Evolutionary conservation across 768 basidiomycete species (phyloP).

Genomic region (Lactarius vividus): DNA sequence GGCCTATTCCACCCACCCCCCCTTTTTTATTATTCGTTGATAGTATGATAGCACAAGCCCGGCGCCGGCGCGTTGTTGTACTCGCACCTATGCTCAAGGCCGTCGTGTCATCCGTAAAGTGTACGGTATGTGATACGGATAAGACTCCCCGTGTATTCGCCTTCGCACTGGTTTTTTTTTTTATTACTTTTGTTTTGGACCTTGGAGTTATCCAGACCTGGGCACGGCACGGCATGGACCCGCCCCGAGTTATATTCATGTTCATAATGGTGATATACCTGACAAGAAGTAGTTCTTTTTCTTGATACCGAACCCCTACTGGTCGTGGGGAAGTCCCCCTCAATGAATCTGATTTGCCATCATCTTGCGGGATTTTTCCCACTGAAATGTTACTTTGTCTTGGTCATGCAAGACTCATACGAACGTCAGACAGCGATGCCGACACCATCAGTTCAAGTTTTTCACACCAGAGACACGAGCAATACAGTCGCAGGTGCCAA

Average conservation of each 20-base stretch:
- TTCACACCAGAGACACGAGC: background rate
- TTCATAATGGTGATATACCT: background rate
- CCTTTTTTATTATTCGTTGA: background rate
- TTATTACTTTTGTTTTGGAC: background rate
- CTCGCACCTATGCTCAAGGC: slow-evolving; percentile 2
- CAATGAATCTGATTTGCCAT: background rate
- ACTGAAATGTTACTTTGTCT: background rate
- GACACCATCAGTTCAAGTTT: background rate
- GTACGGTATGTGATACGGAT: slow-evolving; percentile 9
- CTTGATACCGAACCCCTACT: background rate
- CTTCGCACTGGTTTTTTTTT: background rate
- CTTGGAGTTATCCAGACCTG: background rate
- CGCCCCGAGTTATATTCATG: background rate
- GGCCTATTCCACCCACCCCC: background rate
- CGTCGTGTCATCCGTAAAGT: background rate
- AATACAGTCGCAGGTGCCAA: background rate
- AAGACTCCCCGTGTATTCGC: slow-evolving; percentile 11
- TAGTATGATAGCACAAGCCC: slow-evolving; percentile 6
- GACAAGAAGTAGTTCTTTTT: background rate
- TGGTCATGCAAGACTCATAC: background rate
- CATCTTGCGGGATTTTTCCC: no score
- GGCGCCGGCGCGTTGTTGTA: slow-evolving; percentile 10
- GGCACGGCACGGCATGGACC: background rate
- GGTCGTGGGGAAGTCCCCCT: background rate
- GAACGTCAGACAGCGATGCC: background rate